Conservation (phyloP, 2,329 filamentous ascomycete genomes). For the Fusarium beomiforme region DNA sequence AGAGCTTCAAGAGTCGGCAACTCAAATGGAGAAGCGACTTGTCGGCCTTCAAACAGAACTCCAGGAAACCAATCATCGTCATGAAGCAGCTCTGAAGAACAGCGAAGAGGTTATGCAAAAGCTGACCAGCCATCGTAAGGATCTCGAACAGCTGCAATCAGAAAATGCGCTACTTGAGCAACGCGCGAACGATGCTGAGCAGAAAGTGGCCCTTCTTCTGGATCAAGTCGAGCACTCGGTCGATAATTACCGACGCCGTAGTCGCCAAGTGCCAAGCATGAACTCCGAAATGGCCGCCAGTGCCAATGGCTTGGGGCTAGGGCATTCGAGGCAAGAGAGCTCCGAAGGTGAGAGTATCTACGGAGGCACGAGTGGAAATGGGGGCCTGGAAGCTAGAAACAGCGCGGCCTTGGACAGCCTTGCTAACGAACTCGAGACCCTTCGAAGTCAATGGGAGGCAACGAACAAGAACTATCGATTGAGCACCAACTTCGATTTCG, state of each 20-base stretch:
- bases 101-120: slow-evolving; percentile 65
- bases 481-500: slow-evolving; percentile 90
- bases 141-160: slow-evolving; percentile 82
- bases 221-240: slow-evolving; percentile 96
- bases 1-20: slow-evolving; percentile 72
- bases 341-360: slow-evolving; percentile 72
- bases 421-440: slow-evolving; percentile 88
- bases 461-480: slow-evolving; percentile 95
- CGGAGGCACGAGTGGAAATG: slow-evolving; percentile 54
- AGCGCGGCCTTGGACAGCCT: slow-evolving; percentile 85
- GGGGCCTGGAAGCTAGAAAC: slow-evolving; percentile 59
- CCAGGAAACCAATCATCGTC: slow-evolving; percentile 70
- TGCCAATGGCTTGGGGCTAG: slow-evolving; percentile 51
- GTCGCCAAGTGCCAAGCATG: slow-evolving; percentile 65
- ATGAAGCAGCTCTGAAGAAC: slow-evolving; percentile 70
- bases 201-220: slow-evolving; percentile 90
- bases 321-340: slow-evolving; percentile 64
- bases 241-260: slow-evolving; percentile 89
- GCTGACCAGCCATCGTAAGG: slow-evolving; percentile 68
- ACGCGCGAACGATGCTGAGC: slow-evolving; percentile 88
- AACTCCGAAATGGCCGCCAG: slow-evolving; percentile 55
- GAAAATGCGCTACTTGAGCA: slow-evolving; percentile 86
- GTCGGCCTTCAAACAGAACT: slow-evolving; percentile 75
- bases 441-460: slow-evolving; percentile 93
- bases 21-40: slow-evolving; percentile 77